These are phyloP conservation scores for Pseudogymnoascus verrucosus DNA, from an alignment of 2,329 filamentous ascomycete species.

Conservation along the genomic window DNA sequence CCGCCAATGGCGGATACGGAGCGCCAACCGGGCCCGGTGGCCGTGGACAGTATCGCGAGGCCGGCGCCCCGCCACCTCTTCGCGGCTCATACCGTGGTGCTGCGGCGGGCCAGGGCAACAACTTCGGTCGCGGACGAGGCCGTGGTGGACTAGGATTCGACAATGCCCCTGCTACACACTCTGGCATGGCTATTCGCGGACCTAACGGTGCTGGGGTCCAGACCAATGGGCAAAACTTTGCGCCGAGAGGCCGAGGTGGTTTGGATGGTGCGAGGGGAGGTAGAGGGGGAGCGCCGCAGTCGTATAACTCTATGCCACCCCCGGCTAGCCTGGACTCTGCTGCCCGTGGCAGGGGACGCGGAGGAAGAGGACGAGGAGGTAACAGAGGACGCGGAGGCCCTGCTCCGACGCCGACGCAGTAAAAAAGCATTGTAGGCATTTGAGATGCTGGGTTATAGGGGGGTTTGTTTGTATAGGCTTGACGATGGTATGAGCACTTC, in stretches of 20 bases:
- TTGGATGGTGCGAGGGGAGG: background rate
- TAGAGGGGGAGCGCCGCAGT: constrained; percentile 18
- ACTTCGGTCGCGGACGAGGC: constrained; percentile 32
- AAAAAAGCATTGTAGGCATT: background rate
- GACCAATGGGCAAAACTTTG: background rate
- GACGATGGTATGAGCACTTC: constrained; percentile 5
- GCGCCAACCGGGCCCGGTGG: constrained; percentile 46
- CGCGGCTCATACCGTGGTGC: constrained; percentile 51
- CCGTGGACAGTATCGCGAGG: constrained; percentile 53
- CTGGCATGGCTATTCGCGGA: constrained; percentile 2
- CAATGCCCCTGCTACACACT: constrained; percentile 15
- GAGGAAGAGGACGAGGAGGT: constrained; percentile 17
- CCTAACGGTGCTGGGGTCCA: background rate
- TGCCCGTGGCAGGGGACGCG: constrained; percentile 29
- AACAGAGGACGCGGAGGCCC: constrained; percentile 17
- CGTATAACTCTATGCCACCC: constrained; percentile 52
- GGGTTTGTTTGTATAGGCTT: background rate
- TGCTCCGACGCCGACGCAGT: constrained; percentile 9
- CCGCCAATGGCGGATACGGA: constrained; percentile 45
- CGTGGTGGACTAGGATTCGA: constrained; percentile 28
- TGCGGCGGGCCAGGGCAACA: constrained; percentile 37
- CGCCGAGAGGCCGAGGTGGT: background rate
- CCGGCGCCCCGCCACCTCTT: constrained; percentile 46
- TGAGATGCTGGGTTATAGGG: background rate
- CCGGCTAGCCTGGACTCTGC: constrained; percentile 46